These are phyloP conservation scores for Aphanomyces invadans DNA, from an alignment of 352 stramenopile species.

Conservation along the genomic window DNA sequence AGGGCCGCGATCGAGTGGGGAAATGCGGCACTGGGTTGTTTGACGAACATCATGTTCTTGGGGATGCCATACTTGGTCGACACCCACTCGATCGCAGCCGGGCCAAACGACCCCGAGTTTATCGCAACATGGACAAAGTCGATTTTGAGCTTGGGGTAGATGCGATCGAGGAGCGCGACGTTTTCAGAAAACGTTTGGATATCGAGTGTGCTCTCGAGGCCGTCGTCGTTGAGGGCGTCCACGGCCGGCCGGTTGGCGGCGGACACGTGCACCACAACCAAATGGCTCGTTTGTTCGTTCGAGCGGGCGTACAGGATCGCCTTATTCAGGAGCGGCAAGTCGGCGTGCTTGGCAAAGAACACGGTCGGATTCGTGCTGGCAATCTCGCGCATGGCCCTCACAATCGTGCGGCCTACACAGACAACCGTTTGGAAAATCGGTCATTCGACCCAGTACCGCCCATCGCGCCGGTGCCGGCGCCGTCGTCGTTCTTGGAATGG, in stretches of 20 bases:
- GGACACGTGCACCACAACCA: slow-evolving; percentile 90
- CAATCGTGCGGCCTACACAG: slow-evolving; percentile 57
- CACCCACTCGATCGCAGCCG: slow-evolving; percentile 89
- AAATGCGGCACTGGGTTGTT: slow-evolving; percentile 92
- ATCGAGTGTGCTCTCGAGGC: too few relatives aligned
- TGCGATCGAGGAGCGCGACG: slow-evolving; percentile 86
- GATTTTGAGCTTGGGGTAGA: slow-evolving; percentile 94
- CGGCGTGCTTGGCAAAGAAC: slow-evolving; percentile 91
- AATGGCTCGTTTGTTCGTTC: slow-evolving; percentile 88
- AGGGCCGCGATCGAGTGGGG: slow-evolving; percentile 88
- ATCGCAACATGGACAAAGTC: slow-evolving; percentile 87
- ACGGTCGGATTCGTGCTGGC: slow-evolving; percentile 74
- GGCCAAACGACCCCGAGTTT: slow-evolving; percentile 47
- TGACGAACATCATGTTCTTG: slow-evolving; percentile 96
- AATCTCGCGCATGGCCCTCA: slow-evolving; percentile 73
- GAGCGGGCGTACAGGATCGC: slow-evolving; percentile 92
- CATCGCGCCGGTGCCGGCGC: slow-evolving; percentile 51
- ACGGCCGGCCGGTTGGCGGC: too few relatives aligned
- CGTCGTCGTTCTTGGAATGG: slow-evolving; percentile 21
- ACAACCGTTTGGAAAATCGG: too few relatives aligned
- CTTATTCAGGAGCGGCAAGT: slow-evolving; percentile 93
- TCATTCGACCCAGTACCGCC: too few relatives aligned
- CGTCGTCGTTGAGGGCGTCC: too few relatives aligned
- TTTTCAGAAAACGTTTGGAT: slow-evolving; percentile 74
- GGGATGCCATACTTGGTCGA: slow-evolving; percentile 82